These are phyloP conservation scores for Carex parvula DNA, from an alignment of 176 grass and related monocot genomes.

Conservation along the genomic window DNA sequence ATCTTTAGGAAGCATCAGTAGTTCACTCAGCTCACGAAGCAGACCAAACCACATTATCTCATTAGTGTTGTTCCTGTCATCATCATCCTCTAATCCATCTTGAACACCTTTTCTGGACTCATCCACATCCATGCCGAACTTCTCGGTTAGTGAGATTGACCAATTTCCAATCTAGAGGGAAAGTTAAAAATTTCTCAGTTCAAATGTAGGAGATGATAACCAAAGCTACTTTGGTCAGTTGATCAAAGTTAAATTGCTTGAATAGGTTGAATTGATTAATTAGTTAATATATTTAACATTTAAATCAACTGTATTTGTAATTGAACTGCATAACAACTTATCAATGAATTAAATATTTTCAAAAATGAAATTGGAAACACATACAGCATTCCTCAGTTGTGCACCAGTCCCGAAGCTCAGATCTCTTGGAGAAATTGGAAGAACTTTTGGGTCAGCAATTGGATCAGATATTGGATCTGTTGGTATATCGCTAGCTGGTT, in stretches of 20 bases:
- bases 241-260: neutral
- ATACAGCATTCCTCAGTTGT: conserved; percentile 89
- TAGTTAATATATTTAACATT: conserved; percentile 21
- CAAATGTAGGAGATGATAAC: neutral
- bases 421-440: conserved; percentile 88
- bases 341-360: neutral
- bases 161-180: conserved; percentile 85
- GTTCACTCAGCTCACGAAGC: conserved; percentile 89
- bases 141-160: conserved; percentile 85
- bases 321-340: neutral
- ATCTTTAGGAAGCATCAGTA: conserved; percentile 97
- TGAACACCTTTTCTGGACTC: conserved; percentile 33
- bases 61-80: conserved; percentile 23
- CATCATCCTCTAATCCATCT: conserved; percentile 18
- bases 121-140: conserved; percentile 49
- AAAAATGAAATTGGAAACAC: conserved; percentile 28
- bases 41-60: conserved; percentile 53
- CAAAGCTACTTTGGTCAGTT: neutral
- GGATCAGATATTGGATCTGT: conserved; percentile 96
- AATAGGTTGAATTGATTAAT: conserved; percentile 13
- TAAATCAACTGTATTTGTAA: conserved; percentile 5
- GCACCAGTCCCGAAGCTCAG: conserved; percentile 94
- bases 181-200: conserved; percentile 6
- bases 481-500: conserved; percentile 69
- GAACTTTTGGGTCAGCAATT: conserved; percentile 73